These are phyloP conservation scores for Pleurotus giganteus DNA, from an alignment of 768 basidiomycete species.

Conservation along the genomic window DNA sequence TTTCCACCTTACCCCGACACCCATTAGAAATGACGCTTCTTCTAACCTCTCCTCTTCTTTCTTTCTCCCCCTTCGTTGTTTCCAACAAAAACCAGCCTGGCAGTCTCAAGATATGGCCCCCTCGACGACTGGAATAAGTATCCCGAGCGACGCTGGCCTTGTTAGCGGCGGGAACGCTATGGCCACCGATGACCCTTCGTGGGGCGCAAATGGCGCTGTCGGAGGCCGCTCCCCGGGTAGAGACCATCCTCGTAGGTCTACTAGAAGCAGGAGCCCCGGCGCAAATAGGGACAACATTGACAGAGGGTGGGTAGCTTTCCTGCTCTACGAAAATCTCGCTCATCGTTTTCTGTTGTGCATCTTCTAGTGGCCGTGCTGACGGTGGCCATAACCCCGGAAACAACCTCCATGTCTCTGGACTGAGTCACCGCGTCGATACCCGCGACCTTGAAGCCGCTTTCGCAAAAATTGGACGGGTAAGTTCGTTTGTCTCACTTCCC, in stretches of 20 bases:
- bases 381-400: constrained; percentile 65
- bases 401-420: constrained; percentile 60
- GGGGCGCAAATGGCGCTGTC: constrained; percentile 39
- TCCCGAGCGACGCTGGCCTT: constrained; percentile 55
- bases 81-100: constrained; percentile 55
- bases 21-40: too few species aligned
- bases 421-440: constrained; percentile 64
- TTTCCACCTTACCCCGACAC: background rate
- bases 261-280: constrained; percentile 77
- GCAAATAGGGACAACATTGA: constrained; percentile 34
- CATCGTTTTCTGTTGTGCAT: constrained; percentile 3
- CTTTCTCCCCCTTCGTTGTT: constrained; percentile 23
- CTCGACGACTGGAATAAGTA: constrained; percentile 62
- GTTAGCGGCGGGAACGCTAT: constrained; percentile 38
- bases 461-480: constrained; percentile 80
- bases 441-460: constrained; percentile 88
- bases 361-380: constrained; percentile 38
- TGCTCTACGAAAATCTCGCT: too few species aligned
- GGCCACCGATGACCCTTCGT: constrained; percentile 54
- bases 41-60: constrained; percentile 27
- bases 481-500: constrained; percentile 23
- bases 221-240: constrained; percentile 40
- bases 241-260: constrained; percentile 59
- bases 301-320: constrained; percentile 47
- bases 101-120: constrained; percentile 82